Percentiles rank a stretch among this genome's conserved stretches.
These are phyloP conservation scores for Candida bentonensis DNA, from an alignment of 805 yeast genomes.

Conservation along the genomic window DNA sequence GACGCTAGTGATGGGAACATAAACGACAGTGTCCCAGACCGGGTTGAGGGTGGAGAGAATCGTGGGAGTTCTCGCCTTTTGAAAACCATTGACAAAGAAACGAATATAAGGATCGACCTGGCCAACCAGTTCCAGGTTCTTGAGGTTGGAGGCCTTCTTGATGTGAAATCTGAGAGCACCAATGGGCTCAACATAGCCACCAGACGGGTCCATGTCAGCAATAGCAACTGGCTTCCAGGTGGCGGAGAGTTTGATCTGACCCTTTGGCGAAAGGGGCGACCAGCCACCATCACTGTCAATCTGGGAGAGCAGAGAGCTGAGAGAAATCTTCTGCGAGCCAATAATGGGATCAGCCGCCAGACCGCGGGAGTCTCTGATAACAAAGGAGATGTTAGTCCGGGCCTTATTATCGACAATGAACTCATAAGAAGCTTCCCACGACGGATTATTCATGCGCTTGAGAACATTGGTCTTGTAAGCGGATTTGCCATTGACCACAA, in stretches of 20 bases:
- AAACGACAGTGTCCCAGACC: conserved; percentile 69
- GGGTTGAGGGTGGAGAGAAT: conserved; percentile 60
- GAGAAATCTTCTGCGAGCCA: conserved; percentile 38
- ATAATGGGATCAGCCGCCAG: conserved; percentile 45
- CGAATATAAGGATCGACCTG: conserved; percentile 86
- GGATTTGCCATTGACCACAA: conserved; percentile 48
- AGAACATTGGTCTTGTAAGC: conserved; percentile 42
- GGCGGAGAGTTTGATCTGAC: conserved; percentile 56
- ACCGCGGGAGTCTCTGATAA: conserved; percentile 49
- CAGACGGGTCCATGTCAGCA: conserved; percentile 39
- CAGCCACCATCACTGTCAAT: conserved; percentile 64
- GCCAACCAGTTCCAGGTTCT: conserved; percentile 80
- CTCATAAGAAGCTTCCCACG: conserved; percentile 51
- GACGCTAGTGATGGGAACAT: conserved; percentile 68
- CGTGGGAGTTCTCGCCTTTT: conserved; percentile 64
- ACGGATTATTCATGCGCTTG: conserved; percentile 51
- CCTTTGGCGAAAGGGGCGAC: conserved; percentile 62
- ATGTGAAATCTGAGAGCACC: conserved; percentile 72
- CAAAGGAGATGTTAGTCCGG: conserved; percentile 50
- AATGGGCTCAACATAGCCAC: conserved; percentile 87
- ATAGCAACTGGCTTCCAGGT: conserved; percentile 80
- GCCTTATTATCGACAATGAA: conserved; percentile 60
- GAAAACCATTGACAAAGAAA: conserved; percentile 60
- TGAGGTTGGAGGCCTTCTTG: conserved; percentile 56
- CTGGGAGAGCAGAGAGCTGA: conserved; percentile 55